Conservation (phyloP, 1,284 basidiomycete species). For the Fomitiporia mediterranea region DNA sequence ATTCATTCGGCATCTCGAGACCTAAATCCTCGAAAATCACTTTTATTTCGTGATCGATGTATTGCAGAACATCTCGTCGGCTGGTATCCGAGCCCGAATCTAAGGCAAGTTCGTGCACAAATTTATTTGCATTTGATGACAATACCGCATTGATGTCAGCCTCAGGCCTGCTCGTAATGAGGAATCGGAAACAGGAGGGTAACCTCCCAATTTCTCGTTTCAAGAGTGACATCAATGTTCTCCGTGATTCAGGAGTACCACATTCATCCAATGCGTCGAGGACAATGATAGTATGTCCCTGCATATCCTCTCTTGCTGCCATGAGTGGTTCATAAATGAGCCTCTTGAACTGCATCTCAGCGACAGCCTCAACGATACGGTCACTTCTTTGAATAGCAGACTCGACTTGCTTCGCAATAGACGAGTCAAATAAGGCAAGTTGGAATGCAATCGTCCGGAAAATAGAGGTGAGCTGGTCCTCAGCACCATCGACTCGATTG, state of each 20-base stretch:
- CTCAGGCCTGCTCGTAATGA: not conserved
- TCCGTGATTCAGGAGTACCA: not conserved
- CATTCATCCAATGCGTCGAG: not conserved
- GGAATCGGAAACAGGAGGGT: not conserved
- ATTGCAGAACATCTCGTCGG: not conserved
- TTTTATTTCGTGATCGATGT: not conserved
- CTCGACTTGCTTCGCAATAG: not conserved
- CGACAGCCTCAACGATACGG: no score
- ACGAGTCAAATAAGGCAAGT: not conserved
- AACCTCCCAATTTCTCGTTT: not conserved
- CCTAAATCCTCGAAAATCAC: not conserved
- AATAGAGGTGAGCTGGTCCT: not conserved
- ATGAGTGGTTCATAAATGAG: not conserved
- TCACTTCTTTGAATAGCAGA: not conserved
- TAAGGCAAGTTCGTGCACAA: not conserved
- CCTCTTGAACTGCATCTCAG: not conserved
- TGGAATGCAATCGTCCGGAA: not conserved
- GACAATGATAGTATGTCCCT: not conserved
- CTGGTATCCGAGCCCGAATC: not conserved
- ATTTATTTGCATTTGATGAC: not conserved
- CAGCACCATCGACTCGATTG: not conserved
- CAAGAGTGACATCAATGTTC: not conserved
- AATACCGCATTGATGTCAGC: not conserved
- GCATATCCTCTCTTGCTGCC: not conserved
- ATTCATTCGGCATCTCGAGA: not conserved